A percentile compares a stretch with the other conserved stretches of the same genome.
Evolutionary conservation across 2,329 filamentous ascomycete genomes (phyloP).

Genomic region (Colletotrichum siamense): DNA sequence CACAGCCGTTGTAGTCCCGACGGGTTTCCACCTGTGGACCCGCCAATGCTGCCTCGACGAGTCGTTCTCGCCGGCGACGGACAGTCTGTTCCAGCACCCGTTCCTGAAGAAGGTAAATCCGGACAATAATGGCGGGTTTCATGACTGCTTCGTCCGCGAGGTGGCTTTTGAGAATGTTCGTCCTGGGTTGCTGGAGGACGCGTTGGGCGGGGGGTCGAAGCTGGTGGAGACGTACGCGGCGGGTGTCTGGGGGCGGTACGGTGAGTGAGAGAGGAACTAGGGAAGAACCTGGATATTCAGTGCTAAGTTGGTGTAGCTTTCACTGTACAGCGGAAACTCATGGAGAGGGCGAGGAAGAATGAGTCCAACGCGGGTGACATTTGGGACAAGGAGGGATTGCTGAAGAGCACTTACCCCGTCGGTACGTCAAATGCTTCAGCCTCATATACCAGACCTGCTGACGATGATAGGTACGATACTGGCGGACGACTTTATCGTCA

Average conservation of each 20-base stretch:
- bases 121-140: background rate
- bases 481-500: slow-evolving; percentile 22
- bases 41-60: slow-evolving; percentile 11
- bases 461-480: background rate
- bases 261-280: background rate
- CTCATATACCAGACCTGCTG: background rate
- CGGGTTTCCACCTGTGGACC: slow-evolving; percentile 21
- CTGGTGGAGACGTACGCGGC: slow-evolving; percentile 13
- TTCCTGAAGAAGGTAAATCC: background rate
- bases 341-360: background rate
- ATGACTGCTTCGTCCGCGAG: slow-evolving; percentile 6
- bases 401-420: background rate
- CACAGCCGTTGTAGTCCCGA: background rate
- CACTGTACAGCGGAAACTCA: background rate
- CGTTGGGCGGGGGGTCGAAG: background rate
- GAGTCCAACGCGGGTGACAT: background rate
- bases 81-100: slow-evolving; percentile 1
- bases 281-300: no score
- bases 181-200: slow-evolving; percentile 15
- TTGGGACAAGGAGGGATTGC: background rate
- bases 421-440: background rate
- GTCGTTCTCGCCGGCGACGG: background rate
- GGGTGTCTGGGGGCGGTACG: slow-evolving; percentile 21
- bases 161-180: background rate
- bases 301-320: background rate